Base-by-base conservation (phyloP, 1,284 basidiomycete species). In the Cutaneotrichosporon spelunceum region DNA sequence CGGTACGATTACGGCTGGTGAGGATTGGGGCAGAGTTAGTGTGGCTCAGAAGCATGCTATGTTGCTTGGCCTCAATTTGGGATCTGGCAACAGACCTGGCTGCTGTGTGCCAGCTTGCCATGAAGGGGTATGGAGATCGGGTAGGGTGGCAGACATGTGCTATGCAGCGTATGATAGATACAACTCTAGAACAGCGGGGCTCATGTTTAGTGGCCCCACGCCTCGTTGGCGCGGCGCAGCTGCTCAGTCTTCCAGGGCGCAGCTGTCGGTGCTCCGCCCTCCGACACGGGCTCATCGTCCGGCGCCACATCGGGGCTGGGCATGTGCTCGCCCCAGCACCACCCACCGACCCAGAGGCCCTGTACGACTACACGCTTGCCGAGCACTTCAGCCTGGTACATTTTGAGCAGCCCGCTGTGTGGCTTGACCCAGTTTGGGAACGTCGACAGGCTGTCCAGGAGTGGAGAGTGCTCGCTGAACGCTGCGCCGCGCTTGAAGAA, bases 361-460 rank as follows among this genome's bases (percentile, higher is more conserved):
- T 99, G 95, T 14, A 98, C 93, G 4, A 98, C 95, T 14, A 96
- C 94, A n/a, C 89, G 84, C 78, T 98, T 98, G 11, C 88, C 86
- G 30, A 97, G 81, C n/a, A 97, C 93, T 78, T 99, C 95, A 16
- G 88, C 93, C 83, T 90, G 85, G 78, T 94, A 99, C 94, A 99
- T 98, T 81, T 96, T 97, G 71, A 92, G 84, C 66, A 98, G 78
- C 2, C 96, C 96, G 6, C 83, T 84, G 73, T 94, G 89, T 21
- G 95, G 90, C 77, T 98, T 98, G 36, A 82, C 78, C 91, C 93
- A 99, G 63, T 85, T 86, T 10, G 88, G 87, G 19, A 98, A 93
- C 1, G 85, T 83, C 1, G 92, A 88, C 57, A 99, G 91, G 57
- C 89, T 87, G 77, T 93, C 82, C 21, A 99, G 81, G 67, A 97